Base-by-base conservation (phyloP, 2,329 filamentous ascomycete species). In the Chaetomium strumarium region DNA sequence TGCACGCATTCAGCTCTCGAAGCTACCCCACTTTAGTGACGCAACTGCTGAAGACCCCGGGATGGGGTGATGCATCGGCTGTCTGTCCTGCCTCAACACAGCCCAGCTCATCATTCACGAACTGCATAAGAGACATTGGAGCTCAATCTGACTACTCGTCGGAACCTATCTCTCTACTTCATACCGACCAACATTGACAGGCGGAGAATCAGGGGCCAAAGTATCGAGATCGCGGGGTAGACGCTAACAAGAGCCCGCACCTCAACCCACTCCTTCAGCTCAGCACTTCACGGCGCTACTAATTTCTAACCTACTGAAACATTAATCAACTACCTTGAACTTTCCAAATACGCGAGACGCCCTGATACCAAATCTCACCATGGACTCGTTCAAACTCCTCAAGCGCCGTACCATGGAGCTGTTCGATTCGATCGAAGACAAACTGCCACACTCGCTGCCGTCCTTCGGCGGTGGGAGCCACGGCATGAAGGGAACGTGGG, bases 401-500 rank as follows among this genome's bases (percentile, higher is more conserved):
- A 77, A 75, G 67, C 78, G 78, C 64, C 78, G 78, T 57, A 76
- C 78, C 30, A 76, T 75, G 57, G 76, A 79, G 64, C 67, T 81
- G 48, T 58, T 81, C 47, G 69, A 74, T 56, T 76, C 74, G 51
- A 66, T 78, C 24, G 49, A 51, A 10, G 36, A 51, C 5, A 46
- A 45, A 5, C 30, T 52, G 20, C 44, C 50, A 3, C 46, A 37
- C 5, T 75, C 71, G 55, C 63, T 76, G 42, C 70, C 72, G 42
- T 43, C 55, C 51, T 49, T 46, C 41, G 53, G 45, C 46, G 53
- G 48, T 19, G 52, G 58, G 46, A 57, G 58, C 44, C 61, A 64
- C 39, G 64, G 65, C 41, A 71, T 81, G 60, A 79, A 75, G 59
- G 81, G 75, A 34, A 83, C 80, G 46, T 85, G 81, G 81, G 75